Evolutionary conservation across 768 basidiomycete species (phyloP).

Genomic region (Suillus occidentalis): DNA sequence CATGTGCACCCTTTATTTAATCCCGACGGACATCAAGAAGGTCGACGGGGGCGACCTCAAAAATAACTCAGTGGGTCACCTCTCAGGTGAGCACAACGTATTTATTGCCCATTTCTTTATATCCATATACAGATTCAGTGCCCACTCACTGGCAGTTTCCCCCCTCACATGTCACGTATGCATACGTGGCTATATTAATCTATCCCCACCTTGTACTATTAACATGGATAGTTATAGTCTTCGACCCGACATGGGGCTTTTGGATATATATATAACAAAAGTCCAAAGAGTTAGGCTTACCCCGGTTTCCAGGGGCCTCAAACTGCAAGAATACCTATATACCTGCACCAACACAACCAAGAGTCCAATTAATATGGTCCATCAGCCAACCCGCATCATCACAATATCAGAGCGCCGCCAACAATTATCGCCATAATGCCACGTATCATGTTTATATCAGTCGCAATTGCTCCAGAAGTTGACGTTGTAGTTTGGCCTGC

Average conservation of each 20-base stretch:
- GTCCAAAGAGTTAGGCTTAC: neutral
- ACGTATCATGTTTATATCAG: neutral
- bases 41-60: neutral
- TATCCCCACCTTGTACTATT: neutral
- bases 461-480: constrained; percentile 4
- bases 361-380: neutral
- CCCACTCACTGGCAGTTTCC: neutral
- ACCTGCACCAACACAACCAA: neutral
- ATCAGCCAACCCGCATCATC: neutral
- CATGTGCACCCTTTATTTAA: neutral
- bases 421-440: neutral
- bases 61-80: neutral
- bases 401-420: constrained; percentile 5
- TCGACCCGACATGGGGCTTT: neutral
- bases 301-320: neutral
- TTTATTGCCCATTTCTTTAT: neutral
- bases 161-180: no score
- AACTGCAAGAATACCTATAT: neutral
- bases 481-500: constrained; percentile 3
- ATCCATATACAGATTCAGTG: neutral
- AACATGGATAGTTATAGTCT: neutral
- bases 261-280: neutral
- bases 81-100: neutral
- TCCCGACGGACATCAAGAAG: neutral
- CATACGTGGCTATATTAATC: neutral